Evolutionary conservation across 306 rosid species (phyloP), one percentile per base, ranked within the genome.

Genomic region (Echinosophora koreensis): DNA sequence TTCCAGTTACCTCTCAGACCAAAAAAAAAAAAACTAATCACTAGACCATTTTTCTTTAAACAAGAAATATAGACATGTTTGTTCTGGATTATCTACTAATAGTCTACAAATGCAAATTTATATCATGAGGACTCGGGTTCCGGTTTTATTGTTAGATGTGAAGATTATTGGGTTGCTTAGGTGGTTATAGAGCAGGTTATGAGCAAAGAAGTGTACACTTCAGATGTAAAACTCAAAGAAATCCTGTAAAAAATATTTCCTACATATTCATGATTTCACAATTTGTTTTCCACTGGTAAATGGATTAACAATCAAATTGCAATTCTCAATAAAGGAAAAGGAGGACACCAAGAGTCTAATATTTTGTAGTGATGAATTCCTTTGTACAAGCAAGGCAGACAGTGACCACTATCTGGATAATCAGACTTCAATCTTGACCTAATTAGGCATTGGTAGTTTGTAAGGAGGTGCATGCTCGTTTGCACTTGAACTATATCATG

Each of bases 301-400:
- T 9, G 66, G 28, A 60, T 6, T 5, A 59, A 22, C 46, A 47
- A 60, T 8, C 34, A 64, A 56, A 54, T 5, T 54, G 3, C 22
- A 15, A 38, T 54, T 39, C 34, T 52, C 32, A 1, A 34, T 59
- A 77, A 66, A 11, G 17, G 66, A 66, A 66, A 77, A 77, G 58
- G 50, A 77, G 34, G 63, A 47, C 9, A 8, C 22, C 52, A 59
- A 2, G 41, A 22, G 22, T 22, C 22, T 22, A 22, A 22, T 22
- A n/a, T 22, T 22, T 22, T 22, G 22, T 22, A 22, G 22, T 22
- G 1, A 0, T 22, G 22, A 22, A 22, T 22, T 22, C 0, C 22
- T 22, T 22, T 22, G 22, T 22, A 22, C 22, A n/a, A 47, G 44
- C 57, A 41, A 17, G 57, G n/a, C 2, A 42, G 9, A 18, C 9